Conservation (phyloP, 352 stramenopile genomes). For the Phytophthora citrophthora region DNA sequence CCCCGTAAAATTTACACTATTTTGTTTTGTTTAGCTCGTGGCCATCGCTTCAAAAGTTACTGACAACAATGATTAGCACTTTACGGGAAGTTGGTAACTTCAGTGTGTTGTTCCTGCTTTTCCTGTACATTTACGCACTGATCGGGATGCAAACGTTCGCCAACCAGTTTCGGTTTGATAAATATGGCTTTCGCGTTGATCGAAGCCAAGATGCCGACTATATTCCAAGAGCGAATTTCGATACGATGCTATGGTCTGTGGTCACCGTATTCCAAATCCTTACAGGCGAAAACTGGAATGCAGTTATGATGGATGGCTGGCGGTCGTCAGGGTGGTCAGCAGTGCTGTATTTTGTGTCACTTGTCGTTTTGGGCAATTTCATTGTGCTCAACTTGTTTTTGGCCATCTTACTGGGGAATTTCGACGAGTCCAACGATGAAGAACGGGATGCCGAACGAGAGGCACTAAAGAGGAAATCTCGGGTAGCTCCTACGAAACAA, state of each 20-base stretch:
- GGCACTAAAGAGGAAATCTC: constrained; percentile 40
- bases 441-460: constrained; percentile 48
- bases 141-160: constrained; percentile 94
- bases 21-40: constrained; percentile 55
- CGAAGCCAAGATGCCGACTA: constrained; percentile 36
- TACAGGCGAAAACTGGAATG: constrained; percentile 94
- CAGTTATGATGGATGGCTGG: constrained; percentile 90
- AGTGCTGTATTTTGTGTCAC: constrained; percentile 81
- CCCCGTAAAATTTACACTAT: background rate
- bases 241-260: constrained; percentile 71
- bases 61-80: constrained; percentile 91
- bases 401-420: constrained; percentile 91
- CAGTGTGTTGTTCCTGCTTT: constrained; percentile 91
- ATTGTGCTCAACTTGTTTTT: constrained; percentile 94
- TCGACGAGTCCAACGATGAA: constrained; percentile 77
- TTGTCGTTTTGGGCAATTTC: constrained; percentile 90
- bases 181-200: constrained; percentile 52
- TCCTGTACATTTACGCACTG: constrained; percentile 94
- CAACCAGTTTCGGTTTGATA: constrained; percentile 92
- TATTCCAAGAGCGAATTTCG: constrained; percentile 69
- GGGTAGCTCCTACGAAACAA: constrained; percentile 24
- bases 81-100: constrained; percentile 93
- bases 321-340: constrained; percentile 62
- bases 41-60: constrained; percentile 91
- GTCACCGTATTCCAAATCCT: constrained; percentile 87